Evolutionary conservation across 2,329 filamentous ascomycete genomes (phyloP).

Genomic region (Tothia fuscella): DNA sequence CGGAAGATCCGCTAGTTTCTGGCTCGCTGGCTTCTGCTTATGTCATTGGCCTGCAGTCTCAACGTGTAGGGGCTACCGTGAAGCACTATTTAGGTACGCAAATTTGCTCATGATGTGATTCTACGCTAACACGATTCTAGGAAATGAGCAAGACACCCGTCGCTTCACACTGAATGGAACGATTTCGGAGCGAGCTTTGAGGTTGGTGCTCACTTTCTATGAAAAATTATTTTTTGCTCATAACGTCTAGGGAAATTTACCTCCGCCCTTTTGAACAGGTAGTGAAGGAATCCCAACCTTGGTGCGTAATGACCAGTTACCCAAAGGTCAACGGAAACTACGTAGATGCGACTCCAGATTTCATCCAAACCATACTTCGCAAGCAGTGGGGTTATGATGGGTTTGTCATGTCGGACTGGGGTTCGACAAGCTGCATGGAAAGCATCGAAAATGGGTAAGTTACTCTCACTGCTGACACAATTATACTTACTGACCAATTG

Average conservation of each 20-base stretch:
- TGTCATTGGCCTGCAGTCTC: conserved; percentile 3
- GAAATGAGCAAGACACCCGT: conserved; percentile 36
- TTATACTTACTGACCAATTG: conserved; percentile 51
- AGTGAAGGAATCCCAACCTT: background rate
- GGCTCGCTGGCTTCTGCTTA: conserved; percentile 14
- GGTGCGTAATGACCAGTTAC: conserved; percentile 4
- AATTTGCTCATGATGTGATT: no score
- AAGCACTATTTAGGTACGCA: conserved; percentile 32
- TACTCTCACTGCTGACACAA: background rate
- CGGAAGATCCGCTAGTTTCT: conserved; percentile 18
- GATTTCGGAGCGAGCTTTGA: conserved; percentile 25
- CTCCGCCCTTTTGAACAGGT: conserved; percentile 5
- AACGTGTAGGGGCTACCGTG: background rate
- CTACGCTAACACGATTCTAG: no score
- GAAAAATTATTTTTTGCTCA: no score
- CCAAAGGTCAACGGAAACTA: conserved; percentile 8
- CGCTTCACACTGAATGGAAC: conserved; percentile 31
- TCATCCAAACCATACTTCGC: conserved; percentile 37
- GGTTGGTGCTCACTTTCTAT: no score
- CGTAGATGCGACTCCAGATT: background rate
- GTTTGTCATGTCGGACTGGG: conserved; percentile 55
- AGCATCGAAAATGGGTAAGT: conserved; percentile 49
- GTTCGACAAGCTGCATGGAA: conserved; percentile 55
- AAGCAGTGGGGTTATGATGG: conserved; percentile 64
- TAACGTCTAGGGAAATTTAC: conserved; percentile 8